Base-by-base conservation (phyloP, 108 stramenopile species). In the Fistulifera solaris region DNA sequence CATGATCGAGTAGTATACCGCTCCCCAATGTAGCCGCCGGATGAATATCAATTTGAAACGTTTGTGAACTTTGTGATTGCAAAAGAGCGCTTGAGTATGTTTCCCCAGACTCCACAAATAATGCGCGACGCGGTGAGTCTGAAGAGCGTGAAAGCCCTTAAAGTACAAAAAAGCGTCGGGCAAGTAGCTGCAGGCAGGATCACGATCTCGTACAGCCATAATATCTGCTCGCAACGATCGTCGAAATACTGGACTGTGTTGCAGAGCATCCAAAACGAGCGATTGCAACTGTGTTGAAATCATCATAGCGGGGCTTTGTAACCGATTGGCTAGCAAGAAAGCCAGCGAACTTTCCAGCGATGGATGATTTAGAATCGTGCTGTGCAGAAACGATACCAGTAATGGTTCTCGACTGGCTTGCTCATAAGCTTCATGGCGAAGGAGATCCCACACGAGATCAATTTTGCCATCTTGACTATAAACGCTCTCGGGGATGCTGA, bases 91-190 rank as follows among this genome's bases (percentile, higher is more conserved):
- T 48, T 87, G 48, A 0, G 70, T 54, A 43, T 52, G 44, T 55
- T 68, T 66, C 2, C 72, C 83, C 16, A 52, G 67, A 45, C 76
- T 72, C 81, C 85, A 94, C 44, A 89, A 63, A 52, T 65, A 71
- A 44, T 80, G 59, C 21, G 78, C 78, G 1, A 87, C 90, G 3
- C 94, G 83, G 52, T 94, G 78, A 17, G 81, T 75, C 55, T 83
- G 80, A 25, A 89, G 54, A n/a, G 94, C 85, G 50, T 87, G 89
- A 68, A 94, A 92, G 31, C 94, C 94, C 58, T 93, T 93, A 60
- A 93, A 89, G 57, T 87, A 89, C 27, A 93, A 48, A 48, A 86
- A 73, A 0, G 79, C 69, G 49, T 72, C 71, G 2, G 71, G 74
- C 38, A 81, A 51, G 39, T 62, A 71, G 7, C 64, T 68, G 40